Conservation (phyloP, 139 green algal genomes). For the Chlamydomonas schloesseri region DNA sequence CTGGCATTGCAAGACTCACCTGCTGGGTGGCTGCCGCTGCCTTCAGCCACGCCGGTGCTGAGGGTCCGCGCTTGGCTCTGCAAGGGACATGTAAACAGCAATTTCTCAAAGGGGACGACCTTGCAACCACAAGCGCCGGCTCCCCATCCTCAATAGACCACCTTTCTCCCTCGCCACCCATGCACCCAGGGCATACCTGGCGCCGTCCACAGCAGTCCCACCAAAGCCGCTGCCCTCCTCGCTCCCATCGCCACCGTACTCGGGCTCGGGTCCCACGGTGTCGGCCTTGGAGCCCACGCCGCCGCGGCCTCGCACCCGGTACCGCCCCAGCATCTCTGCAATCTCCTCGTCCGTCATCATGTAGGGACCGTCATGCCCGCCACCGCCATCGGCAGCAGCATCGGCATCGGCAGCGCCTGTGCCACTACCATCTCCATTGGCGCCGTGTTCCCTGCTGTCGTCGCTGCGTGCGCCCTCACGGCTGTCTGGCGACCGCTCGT, state of each 20-base stretch:
- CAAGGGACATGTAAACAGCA: neutral
- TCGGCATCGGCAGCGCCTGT: neutral
- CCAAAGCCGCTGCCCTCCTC: no score
- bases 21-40: conserved; percentile 1
- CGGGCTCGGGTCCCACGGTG: conserved; percentile 28
- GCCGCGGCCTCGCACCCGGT: conserved; percentile 41
- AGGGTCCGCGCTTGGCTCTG: neutral
- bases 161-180: no score
- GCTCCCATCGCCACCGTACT: neutral
- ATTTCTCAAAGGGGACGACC: no score
- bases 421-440: no score
- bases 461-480: neutral
- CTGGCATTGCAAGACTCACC: no score
- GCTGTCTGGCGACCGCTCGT: neutral
- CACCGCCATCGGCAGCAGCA: neutral
- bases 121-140: no score
- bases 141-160: no score
- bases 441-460: neutral
- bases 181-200: no score
- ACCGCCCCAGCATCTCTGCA: conserved; percentile 27
- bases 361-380: conserved; percentile 1
- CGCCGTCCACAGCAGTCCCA: no score
- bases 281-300: conserved; percentile 43
- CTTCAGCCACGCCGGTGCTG: neutral
- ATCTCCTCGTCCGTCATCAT: conserved; percentile 60